phyloP scores from a whole-genome alignment of 345 rosid species.

The Viola odorata region DNA sequence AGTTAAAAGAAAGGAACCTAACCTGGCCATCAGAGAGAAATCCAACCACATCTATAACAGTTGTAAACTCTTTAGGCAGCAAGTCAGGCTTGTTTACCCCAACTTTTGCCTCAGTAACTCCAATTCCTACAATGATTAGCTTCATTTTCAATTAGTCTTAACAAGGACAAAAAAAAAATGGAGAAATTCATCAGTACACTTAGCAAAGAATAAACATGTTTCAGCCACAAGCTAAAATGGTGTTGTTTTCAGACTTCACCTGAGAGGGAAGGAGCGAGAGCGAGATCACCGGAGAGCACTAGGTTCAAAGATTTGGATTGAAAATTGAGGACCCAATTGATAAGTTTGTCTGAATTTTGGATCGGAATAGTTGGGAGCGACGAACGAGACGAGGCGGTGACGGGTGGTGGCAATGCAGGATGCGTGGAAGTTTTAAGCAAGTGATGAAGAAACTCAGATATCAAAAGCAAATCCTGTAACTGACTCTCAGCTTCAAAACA shows the following conservation, averaged over 20 bases:
- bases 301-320: slow-evolving; percentile 52
- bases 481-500: slow-evolving; percentile 91
- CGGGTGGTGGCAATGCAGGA: too few relatives aligned
- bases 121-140: slow-evolving; percentile 46
- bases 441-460: slow-evolving; percentile 83
- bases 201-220: too few relatives aligned
- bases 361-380: slow-evolving; percentile 15
- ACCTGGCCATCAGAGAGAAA: slow-evolving; percentile 97
- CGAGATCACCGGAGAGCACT: slow-evolving; percentile 58
- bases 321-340: slow-evolving; percentile 36
- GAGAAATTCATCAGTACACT: too few relatives aligned
- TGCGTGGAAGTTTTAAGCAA: too few relatives aligned
- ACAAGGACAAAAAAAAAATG: too few relatives aligned
- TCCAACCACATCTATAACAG: slow-evolving; percentile 83
- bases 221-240: too few relatives aligned
- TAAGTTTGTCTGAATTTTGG: slow-evolving; percentile 14
- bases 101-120: slow-evolving; percentile 63
- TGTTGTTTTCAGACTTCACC: too few relatives aligned
- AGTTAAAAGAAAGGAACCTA: slow-evolving; percentile 4
- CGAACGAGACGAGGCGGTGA: slow-evolving; percentile 20
- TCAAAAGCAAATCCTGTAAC: slow-evolving; percentile 69
- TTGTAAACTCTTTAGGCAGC: slow-evolving; percentile 73
- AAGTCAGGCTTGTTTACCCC: slow-evolving; percentile 94
- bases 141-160: too few relatives aligned
- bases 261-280: slow-evolving; percentile 50